Evolutionary conservation across 208 protist genomes (phyloP).

Genomic region (Sergeia podlipaevii): DNA sequence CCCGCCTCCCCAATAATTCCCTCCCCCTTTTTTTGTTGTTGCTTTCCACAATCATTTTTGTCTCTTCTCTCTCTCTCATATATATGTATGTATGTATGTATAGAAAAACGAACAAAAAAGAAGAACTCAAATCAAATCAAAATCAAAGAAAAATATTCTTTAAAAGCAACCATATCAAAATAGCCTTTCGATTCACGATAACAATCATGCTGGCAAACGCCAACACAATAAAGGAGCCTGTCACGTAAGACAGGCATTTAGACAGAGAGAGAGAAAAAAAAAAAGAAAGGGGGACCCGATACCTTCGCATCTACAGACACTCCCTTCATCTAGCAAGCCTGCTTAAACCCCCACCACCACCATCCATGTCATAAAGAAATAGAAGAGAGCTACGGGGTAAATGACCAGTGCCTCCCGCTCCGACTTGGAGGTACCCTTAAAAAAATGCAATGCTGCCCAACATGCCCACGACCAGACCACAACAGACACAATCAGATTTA

Average conservation of each 20-base stretch:
- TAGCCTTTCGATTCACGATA: too few relatives aligned
- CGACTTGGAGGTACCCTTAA: conserved; percentile 46
- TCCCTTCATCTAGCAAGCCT: not conserved
- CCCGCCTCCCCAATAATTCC: too few relatives aligned
- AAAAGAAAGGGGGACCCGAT: conserved; percentile 8
- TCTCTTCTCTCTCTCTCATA: too few relatives aligned
- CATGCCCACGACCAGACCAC: conserved; percentile 75
- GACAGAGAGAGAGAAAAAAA: conserved; percentile 17
- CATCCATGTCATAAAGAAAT: conserved; percentile 90
- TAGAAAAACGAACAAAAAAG: not conserved
- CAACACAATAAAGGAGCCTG: not conserved
- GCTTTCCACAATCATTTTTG: too few relatives aligned
- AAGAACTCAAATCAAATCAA: conserved; percentile 6
- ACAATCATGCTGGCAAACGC: too few relatives aligned
- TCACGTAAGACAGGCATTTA: not conserved
- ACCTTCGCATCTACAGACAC: conserved; percentile 5
- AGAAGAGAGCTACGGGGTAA: conserved; percentile 93
- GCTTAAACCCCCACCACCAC: conserved; percentile 46
- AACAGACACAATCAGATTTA: conserved; percentile 55
- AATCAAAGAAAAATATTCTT: conserved; percentile 2
- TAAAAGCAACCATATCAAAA: not conserved
- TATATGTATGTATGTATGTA: not conserved
- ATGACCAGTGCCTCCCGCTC: conserved; percentile 68
- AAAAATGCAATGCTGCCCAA: conserved; percentile 90
- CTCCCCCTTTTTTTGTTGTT: too few relatives aligned